Conservation (phyloP, 805 yeast genomes). For the Wickerhamiella galacta region DNA sequence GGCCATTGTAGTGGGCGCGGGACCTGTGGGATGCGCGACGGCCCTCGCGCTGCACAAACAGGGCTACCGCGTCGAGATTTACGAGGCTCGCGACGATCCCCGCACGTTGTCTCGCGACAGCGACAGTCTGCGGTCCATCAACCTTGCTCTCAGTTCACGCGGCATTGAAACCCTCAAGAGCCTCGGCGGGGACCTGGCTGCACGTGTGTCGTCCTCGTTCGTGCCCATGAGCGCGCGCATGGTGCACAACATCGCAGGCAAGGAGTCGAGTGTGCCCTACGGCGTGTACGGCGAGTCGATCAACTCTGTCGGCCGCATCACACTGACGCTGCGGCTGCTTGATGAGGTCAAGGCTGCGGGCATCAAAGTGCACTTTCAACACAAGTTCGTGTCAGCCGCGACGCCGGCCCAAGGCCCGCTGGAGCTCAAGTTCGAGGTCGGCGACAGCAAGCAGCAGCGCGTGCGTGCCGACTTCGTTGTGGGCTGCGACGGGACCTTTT, state of each 20-base stretch:
- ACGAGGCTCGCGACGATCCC: slow-evolving; percentile 60
- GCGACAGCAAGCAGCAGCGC: slow-evolving; percentile 4
- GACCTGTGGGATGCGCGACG: slow-evolving; percentile 72
- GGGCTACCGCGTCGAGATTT: slow-evolving; percentile 57
- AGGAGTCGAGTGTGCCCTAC: slow-evolving; percentile 51
- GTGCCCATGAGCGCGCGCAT: slow-evolving; percentile 83
- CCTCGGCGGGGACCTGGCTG: slow-evolving; percentile 44
- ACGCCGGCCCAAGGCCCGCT: slow-evolving; percentile 18
- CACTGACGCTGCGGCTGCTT: slow-evolving; percentile 46
- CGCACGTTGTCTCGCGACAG: slow-evolving; percentile 21
- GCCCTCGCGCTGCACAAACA: slow-evolving; percentile 62
- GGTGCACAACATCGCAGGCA: slow-evolving; percentile 60
- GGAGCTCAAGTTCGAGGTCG: slow-evolving; percentile 14
- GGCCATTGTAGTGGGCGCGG: slow-evolving; percentile 59
- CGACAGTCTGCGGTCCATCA: slow-evolving; percentile 38
- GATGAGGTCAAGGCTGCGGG: slow-evolving; percentile 41
- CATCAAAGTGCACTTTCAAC: slow-evolving; percentile 35
- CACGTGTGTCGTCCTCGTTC: slow-evolving; percentile 37
- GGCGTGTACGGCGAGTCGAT: slow-evolving; percentile 72
- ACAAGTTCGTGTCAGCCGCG: slow-evolving; percentile 28
- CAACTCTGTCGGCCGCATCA: slow-evolving; percentile 67
- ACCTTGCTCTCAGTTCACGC: slow-evolving; percentile 73
- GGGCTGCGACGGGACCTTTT: slow-evolving; percentile 80
- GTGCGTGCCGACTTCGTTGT: slow-evolving; percentile 38
- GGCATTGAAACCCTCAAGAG: slow-evolving; percentile 56